Conservation (phyloP, 352 stramenopile genomes). For the Phytophthora crassamura region DNA sequence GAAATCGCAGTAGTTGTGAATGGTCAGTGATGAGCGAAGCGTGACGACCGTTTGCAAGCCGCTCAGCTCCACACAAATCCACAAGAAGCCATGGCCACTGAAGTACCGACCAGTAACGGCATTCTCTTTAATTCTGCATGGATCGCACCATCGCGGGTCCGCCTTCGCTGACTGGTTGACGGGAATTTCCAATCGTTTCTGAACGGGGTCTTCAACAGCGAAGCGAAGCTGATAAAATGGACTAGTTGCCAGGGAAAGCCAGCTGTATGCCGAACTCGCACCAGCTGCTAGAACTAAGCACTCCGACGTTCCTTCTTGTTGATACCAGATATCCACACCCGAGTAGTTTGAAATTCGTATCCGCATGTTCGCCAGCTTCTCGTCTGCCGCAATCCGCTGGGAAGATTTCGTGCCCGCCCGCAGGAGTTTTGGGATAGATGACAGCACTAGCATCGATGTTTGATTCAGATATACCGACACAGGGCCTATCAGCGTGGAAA, state of each 20-base stretch:
- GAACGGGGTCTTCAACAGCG: conserved; percentile 39
- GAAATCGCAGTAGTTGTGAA: conserved; percentile 57
- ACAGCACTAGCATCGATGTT: conserved; percentile 71
- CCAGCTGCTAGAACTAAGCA: conserved; percentile 45
- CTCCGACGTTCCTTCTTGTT: conserved; percentile 71
- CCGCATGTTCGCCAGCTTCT: conserved; percentile 63
- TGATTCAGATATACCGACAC: conserved; percentile 71
- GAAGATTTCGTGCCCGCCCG: conserved; percentile 8
- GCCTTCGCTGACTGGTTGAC: conserved; percentile 4
- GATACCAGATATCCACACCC: conserved; percentile 61
- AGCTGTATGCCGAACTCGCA: conserved; percentile 64
- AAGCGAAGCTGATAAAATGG: conserved; percentile 68
- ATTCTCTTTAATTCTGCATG: conserved; percentile 70
- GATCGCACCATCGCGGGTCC: conserved; percentile 61
- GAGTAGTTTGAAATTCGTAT: conserved; percentile 60
- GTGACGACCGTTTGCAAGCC: conserved; percentile 66
- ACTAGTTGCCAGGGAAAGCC: conserved; percentile 57
- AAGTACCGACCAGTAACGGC: conserved; percentile 67
- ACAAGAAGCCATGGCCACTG: conserved; percentile 60
- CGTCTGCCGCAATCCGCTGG: background rate
- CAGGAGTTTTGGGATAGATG: conserved; percentile 60
- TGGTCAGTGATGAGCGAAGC: conserved; percentile 52
- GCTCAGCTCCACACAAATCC: conserved; percentile 66
- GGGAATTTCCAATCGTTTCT: background rate
- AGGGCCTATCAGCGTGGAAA: conserved; percentile 62